Conservation (phyloP, 371 early-diverging fungal species). For the Mucor racemosus region DNA sequence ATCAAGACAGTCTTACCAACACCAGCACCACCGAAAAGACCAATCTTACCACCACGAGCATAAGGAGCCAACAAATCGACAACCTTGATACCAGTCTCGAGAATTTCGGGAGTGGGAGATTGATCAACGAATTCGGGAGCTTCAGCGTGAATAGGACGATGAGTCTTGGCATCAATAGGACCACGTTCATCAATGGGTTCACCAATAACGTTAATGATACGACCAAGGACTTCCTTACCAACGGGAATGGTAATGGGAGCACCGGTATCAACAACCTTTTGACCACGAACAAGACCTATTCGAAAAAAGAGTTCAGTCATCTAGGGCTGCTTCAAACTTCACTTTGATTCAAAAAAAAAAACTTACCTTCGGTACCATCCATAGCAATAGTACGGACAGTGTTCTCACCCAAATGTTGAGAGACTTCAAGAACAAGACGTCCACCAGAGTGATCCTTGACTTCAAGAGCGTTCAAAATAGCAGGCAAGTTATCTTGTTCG, state of each 20-base stretch:
- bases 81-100: conserved; percentile 99
- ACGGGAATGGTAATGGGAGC: conserved; percentile 94
- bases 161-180: conserved; percentile 90
- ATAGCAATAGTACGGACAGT: conserved; percentile 99
- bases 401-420: conserved; percentile 98
- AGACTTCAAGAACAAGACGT: conserved; percentile 95
- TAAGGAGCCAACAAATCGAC: conserved; percentile 98
- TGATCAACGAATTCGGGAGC: conserved; percentile 97
- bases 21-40: conserved; percentile 98
- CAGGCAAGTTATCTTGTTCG: conserved; percentile 89
- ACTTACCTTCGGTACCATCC: conserved; percentile 84
- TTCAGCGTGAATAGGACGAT: conserved; percentile 89
- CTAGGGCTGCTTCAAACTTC: too few relatives aligned
- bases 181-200: conserved; percentile 98
- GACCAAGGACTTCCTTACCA: conserved; percentile 94
- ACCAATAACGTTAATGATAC: conserved; percentile 98
- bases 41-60: conserved; percentile 98
- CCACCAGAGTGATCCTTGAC: conserved; percentile 79
- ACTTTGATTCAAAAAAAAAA: neutral
- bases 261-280: conserved; percentile 94
- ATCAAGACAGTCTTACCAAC: conserved; percentile 98
- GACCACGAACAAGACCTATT: conserved; percentile 96
- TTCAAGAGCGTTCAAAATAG: conserved; percentile 97
- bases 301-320: neutral
- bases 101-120: conserved; percentile 94